Base-by-base conservation (phyloP, 495 filamentous ascomycete genomes). In the Xylaria nigripes region DNA sequence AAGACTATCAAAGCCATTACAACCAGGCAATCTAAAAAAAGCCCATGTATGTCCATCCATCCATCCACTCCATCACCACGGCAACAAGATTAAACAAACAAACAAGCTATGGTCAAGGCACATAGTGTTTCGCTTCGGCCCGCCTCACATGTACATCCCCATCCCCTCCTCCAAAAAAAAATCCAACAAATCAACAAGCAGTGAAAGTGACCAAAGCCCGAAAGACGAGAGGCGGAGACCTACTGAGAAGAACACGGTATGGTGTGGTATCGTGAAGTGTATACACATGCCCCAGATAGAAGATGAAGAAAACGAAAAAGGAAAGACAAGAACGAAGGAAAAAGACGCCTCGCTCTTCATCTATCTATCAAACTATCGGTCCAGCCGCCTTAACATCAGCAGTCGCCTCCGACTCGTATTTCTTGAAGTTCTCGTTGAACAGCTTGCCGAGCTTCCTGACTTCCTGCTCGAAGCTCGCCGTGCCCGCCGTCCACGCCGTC, bases 341-440 rank as follows among this genome's bases (percentile, higher is more conserved):
- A 48, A 9, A 9, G 36, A 45, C 43, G 43, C 43, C 22, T 45
- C 22, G 43, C 22, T 24, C 15, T 54, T n/a, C n/a, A n/a, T n/a
- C n/a, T n/a, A n/a, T n/a, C n/a, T n/a, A n/a, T 60, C 70, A 78
- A 36, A 76, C 65, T 27, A 67, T 61, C 6, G 83, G 83, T 23
- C 82, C 86, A 30, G 87, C 85, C 53, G 81, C 80, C 66, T 84
- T 79, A 54, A 90, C 90, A 50, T 95, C 92, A 51, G 77, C 73
- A 30, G 91, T 95, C 22, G 91, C 91, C 72, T 95, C 79, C 58
- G 85, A 84, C 57, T 82, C 74, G 77, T 95, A 97, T 77, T 93
- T 94, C 77, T 90, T 84, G 79, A 98, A 98, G 78, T 97, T 97
- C 75, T 96, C 87, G 66, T 84, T 81, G 80, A 97, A 97, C 50